Evolutionary conservation across 179 eudicot species (phyloP).

Genomic region (Gypsophila paniculata): DNA sequence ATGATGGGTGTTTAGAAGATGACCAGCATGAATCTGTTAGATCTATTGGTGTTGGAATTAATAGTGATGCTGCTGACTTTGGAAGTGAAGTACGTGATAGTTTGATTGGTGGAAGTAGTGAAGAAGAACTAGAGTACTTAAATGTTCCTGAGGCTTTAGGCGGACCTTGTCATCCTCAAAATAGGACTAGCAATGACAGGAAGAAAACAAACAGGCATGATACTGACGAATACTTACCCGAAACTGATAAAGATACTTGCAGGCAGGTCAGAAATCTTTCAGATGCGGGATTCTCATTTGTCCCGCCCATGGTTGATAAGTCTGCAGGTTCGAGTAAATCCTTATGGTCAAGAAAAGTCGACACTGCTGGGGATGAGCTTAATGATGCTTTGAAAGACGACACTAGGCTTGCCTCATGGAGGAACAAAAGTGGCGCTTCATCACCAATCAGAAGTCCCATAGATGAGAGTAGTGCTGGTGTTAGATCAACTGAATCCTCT

Average conservation of each 20-base stretch:
- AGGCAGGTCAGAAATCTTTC: conserved; percentile 1
- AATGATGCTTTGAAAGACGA: conserved; percentile 41
- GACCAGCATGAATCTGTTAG: conserved; percentile 93
- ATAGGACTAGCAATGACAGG: conserved; percentile 41
- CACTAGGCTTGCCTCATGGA: conserved; percentile 63
- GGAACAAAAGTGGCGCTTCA: conserved; percentile 60
- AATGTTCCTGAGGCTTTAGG: conserved; percentile 53
- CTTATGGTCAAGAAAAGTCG: conserved; percentile 52
- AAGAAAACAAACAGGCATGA: conserved; percentile 38
- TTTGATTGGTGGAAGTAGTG: conserved; percentile 89
- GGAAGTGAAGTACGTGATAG: conserved; percentile 82
- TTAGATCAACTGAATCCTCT: conserved; percentile 60
- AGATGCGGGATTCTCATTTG: conserved; percentile 77
- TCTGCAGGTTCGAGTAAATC: conserved; percentile 52
- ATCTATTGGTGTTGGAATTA: conserved; percentile 97
- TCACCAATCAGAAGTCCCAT: conserved; percentile 69
- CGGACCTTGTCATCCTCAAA: conserved; percentile 36
- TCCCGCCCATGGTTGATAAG: conserved; percentile 64
- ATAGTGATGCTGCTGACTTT: conserved; percentile 85
- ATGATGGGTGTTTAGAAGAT: conserved; percentile 69
- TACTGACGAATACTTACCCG: neutral
- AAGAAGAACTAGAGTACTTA: conserved; percentile 75
- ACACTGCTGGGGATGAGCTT: conserved; percentile 37
- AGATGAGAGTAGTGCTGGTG: conserved; percentile 49
- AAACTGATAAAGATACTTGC: neutral